Percentiles rank a stretch among this genome's conserved stretches.
Evolutionary conservation across 2,329 filamentous ascomycete species (phyloP).

Genomic region (Xylariaceae sp.): DNA sequence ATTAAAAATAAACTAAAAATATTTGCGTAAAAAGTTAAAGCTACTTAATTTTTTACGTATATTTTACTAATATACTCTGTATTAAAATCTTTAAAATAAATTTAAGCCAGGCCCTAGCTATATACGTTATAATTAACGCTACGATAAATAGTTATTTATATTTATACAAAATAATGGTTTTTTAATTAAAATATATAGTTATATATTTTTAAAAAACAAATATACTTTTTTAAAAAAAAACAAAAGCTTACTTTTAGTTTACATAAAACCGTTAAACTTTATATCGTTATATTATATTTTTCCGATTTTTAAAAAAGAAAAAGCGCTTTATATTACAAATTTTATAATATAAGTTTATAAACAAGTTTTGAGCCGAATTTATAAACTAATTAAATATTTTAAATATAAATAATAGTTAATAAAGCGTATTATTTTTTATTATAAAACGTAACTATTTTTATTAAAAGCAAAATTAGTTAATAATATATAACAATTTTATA

Average conservation of each 20-base stretch:
- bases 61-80: background rate
- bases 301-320: background rate
- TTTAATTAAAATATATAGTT: background rate
- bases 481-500: background rate
- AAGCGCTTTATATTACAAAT: background rate
- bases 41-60: conserved; percentile 4
- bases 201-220: conserved; percentile 1
- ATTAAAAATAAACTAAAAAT: background rate
- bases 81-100: conserved; percentile 1
- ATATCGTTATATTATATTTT: conserved; percentile 5
- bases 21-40: conserved; percentile 3
- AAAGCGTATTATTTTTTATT: background rate
- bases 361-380: background rate
- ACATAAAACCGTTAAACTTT: conserved; percentile 1
- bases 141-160: background rate
- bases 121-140: background rate
- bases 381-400: background rate
- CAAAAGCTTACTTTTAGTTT: background rate
- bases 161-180: background rate
- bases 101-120: background rate
- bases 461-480: background rate
- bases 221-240: background rate
- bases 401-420: background rate
- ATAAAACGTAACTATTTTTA: background rate
- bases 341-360: background rate